Conservation (phyloP, 345 rosid genomes). For the Pistacia vera region DNA sequence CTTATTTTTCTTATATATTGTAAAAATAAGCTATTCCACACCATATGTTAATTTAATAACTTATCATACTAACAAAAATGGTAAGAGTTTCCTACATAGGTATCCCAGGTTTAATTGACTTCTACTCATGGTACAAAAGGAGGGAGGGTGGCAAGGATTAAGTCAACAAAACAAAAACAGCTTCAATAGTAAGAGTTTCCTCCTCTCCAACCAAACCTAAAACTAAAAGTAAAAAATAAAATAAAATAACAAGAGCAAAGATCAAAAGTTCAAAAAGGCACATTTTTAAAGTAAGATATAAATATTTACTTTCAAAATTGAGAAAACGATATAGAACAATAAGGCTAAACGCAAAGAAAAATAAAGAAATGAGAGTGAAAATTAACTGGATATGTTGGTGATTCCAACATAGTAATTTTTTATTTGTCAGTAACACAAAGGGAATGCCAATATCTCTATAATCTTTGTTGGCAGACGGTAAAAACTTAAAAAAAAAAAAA, state of each 20-base stretch:
- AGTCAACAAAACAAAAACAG: background rate
- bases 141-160: background rate
- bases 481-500: too few species aligned
- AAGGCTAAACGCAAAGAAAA: too few species aligned
- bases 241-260: background rate
- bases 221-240: background rate
- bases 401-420: too few species aligned
- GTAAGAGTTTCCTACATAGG: background rate
- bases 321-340: background rate
- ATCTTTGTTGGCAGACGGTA: too few species aligned
- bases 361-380: too few species aligned
- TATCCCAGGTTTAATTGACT: background rate
- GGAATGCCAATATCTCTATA: too few species aligned
- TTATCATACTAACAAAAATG: background rate
- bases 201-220: background rate
- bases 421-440: too few species aligned
- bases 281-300: background rate
- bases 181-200: background rate
- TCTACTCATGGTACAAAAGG: background rate
- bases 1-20: background rate
- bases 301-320: background rate
- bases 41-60: too few species aligned
- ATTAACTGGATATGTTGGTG: too few species aligned
- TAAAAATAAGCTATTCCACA: background rate
- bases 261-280: background rate